phyloP scores from a whole-genome alignment of 495 filamentous ascomycete species.

The Chaetomidium leptoderma region DNA sequence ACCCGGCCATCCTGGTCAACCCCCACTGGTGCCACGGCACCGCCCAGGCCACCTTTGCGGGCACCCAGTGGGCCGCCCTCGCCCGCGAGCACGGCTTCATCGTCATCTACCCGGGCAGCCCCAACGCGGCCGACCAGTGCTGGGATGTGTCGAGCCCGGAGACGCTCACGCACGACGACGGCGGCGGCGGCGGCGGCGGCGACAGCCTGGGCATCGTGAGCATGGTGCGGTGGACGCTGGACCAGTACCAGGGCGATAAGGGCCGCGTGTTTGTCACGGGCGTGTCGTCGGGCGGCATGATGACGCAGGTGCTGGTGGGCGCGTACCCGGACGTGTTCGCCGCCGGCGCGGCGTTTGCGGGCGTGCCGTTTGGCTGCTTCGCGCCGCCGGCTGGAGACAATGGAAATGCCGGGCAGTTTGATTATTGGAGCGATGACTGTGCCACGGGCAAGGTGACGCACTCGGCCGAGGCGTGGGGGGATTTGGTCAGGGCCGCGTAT shows the following conservation, averaged over 20 bases:
- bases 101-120: conserved; percentile 52
- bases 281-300: conserved; percentile 55
- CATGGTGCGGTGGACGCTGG: conserved; percentile 51
- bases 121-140: conserved; percentile 48
- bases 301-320: conserved; percentile 56
- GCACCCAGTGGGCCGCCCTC: conserved; percentile 40
- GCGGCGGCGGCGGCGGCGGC: conserved; percentile 50
- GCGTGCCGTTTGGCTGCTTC: conserved; percentile 53
- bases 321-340: conserved; percentile 57
- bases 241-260: conserved; percentile 46
- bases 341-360: conserved; percentile 51
- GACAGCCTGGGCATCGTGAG: conserved; percentile 53
- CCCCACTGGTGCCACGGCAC: conserved; percentile 51
- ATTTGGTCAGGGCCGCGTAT: conserved; percentile 48
- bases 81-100: conserved; percentile 50
- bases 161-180: conserved; percentile 48
- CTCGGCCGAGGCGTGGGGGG: conserved; percentile 46
- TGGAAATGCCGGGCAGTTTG: conserved; percentile 36
- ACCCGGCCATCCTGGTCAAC: conserved; percentile 53
- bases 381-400: conserved; percentile 32
- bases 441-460: conserved; percentile 41
- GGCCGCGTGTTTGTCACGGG: conserved; percentile 50
- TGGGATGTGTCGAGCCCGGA: conserved; percentile 50
- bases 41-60: conserved; percentile 28
- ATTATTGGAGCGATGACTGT: conserved; percentile 47